Evolutionary conservation across 116 monocot species (phyloP), one percentile per base, ranked within the genome.

Genomic region (Papilionanthe hybrid): DNA sequence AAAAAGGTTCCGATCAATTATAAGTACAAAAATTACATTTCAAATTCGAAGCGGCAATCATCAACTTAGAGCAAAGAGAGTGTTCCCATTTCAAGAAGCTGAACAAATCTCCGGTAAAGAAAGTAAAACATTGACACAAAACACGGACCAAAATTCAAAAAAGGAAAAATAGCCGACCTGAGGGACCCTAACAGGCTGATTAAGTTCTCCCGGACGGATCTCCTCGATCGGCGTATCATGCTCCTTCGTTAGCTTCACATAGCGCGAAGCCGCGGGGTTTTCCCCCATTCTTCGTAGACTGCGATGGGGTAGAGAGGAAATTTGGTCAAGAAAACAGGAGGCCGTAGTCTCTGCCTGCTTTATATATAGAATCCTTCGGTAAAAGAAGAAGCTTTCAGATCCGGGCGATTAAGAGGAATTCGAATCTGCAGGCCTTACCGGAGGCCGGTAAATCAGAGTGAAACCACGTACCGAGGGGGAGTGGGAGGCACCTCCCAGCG

Each of bases 231-330:
- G 92, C 48, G 90, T 81, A 55, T 91, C 92, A 20, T 96, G 93
- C n/a, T 88, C 90, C 88, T 93, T 96, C n/a, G 86, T 92, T 60
- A 96, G 87, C 89, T 96, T 96, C 85, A 96, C 96, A 63, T 96
- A 96, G 67, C 91, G 84, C 63, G 91, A 94, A 7, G 73, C 37
- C 56, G 72, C 80, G 2, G 37, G 49, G 42, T 85, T 87, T 27
- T 93, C 91, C 81, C 87, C 79, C 93, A 91, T 93, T 53, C 22
- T 77, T 29, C 19, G 20, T 9, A 7, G 65, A 42, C 37, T 69
- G 5, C 9, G 37, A 67, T 58, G 7, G 19, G 1, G 0, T 15
- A 12, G 37, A 68, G 41, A 67, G 4, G 4, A 37, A 37, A 37
- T 37, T 37, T 37, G 37, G 37, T 4, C 37, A 37, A 37, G 37